phyloP scores from a whole-genome alignment of 345 rosid species.

The Stellera chamaejasme region DNA sequence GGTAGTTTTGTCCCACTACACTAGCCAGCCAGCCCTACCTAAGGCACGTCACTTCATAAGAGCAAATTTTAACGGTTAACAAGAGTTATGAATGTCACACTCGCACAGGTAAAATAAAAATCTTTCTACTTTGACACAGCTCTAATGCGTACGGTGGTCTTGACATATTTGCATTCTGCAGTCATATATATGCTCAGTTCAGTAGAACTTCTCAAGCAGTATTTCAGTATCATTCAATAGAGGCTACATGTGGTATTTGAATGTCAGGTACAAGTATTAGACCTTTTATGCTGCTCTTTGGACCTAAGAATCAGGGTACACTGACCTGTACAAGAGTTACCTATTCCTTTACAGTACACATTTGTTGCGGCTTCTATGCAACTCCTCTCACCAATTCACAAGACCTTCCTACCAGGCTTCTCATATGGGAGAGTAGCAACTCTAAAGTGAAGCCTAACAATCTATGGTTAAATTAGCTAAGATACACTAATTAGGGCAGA shows the following conservation, averaged over 20 bases:
- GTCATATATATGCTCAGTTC: too few relatives aligned
- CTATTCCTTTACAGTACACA: constrained; percentile 18
- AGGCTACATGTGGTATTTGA: constrained; percentile 13
- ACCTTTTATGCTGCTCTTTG: constrained; percentile 4
- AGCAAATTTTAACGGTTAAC: too few relatives aligned
- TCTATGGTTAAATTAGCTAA: constrained; percentile 24
- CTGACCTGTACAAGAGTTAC: constrained; percentile 31
- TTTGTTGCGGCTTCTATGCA: constrained; percentile 16
- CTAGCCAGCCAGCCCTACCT: too few relatives aligned
- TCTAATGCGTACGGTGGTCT: too few relatives aligned
- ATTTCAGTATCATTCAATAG: too few relatives aligned
- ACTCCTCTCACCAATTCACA: constrained; percentile 10
- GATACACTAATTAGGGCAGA: not conserved
- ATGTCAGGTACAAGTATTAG: constrained; percentile 7
- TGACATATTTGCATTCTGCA: too few relatives aligned
- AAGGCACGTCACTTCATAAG: too few relatives aligned
- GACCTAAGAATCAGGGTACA: constrained; percentile 20
- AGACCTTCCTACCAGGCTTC: constrained; percentile 12
- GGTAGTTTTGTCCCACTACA: too few relatives aligned
- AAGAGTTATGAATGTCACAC: too few relatives aligned
- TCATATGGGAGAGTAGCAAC: constrained; percentile 5
- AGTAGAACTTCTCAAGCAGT: too few relatives aligned
- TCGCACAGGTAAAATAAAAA: too few relatives aligned
- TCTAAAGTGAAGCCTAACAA: constrained; percentile 10
- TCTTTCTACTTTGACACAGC: too few relatives aligned